phyloP scores from a whole-genome alignment of 2,329 filamentous ascomycete genomes.

The Colletotrichum spinosum region DNA sequence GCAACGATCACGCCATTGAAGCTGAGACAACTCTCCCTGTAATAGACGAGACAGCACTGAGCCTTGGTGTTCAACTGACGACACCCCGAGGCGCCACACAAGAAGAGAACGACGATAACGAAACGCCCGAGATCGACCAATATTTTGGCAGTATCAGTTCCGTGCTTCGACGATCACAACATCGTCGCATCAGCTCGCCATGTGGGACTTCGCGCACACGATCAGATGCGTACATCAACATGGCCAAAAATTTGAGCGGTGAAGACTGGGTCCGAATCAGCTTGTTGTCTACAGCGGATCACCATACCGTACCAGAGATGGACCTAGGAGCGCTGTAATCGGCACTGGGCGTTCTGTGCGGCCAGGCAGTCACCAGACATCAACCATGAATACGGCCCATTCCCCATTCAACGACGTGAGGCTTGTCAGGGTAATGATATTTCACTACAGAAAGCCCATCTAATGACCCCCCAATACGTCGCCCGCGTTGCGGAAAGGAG shows the following conservation, averaged over 20 bases:
- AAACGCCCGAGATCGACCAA: no score
- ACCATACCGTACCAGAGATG: slow-evolving; percentile 46
- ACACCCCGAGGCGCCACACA: no score
- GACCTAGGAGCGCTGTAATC: slow-evolving; percentile 44
- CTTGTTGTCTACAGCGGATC: slow-evolving; percentile 49
- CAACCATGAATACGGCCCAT: not conserved
- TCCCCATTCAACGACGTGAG: no score
- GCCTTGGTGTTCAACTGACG: no score
- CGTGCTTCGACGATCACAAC: no score
- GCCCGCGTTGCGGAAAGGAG: no score
- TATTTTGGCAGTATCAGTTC: no score
- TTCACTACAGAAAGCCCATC: no score
- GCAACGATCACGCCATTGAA: not conserved
- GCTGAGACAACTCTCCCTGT: not conserved
- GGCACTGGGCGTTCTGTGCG: not conserved
- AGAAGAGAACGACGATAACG: no score
- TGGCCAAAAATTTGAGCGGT: slow-evolving; percentile 44
- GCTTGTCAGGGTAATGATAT: no score
- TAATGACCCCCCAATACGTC: no score
- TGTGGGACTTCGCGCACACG: slow-evolving; percentile 40
- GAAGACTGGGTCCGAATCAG: slow-evolving; percentile 46
- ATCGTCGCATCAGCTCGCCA: not conserved
- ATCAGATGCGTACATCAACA: slow-evolving; percentile 49
- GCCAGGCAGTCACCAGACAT: no score
- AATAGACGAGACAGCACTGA: not conserved